Base-by-base conservation (phyloP, 495 filamentous ascomycete species). In the Platismatia glauca region DNA sequence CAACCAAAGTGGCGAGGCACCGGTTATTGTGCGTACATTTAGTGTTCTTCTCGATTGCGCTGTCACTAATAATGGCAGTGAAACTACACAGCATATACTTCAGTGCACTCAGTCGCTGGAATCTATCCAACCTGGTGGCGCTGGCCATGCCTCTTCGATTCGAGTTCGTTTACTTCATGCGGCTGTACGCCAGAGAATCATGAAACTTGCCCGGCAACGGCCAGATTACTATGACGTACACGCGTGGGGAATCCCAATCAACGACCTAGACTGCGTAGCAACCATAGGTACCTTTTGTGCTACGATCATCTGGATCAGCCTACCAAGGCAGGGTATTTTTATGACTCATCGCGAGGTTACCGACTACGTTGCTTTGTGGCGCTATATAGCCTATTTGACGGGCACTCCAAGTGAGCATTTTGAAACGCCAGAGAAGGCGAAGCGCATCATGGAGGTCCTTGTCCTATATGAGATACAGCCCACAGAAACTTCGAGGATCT, bases 281-380 rank as follows among this genome's bases (percentile, higher is more conserved):
- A 90, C 89, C 24, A 83, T 89, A 65, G 73, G 68, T 50, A 79
- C 82, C 7, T 91, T 91, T 73, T 85, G 78, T 13, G 76, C 84
- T 13, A 78, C 79, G 1, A 66, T 88, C 7, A 81, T 90, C 62
- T 89, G 80, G 78, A 67, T 87, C 27, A 77, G 79, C n/a, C 77
- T 89, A 7, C 88, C 87, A 0, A 77, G 82, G 0, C 86, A 89
- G 71, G 88, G 86, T 20, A 82, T 91, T 65, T 84, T 74, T 58
- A 69, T 87, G 16, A 71, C 75, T 0, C 48, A 76, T 27, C 75
- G 80, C 27, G 88, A 91, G 64, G 80, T 78, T 31, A 58, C 39
- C 6, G 86, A 89, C 66, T 91, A 88, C 67, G 72, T 89, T 52
- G 86, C 87, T 0, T 71, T 91, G 1, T 91, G 86, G 82, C 81